Conservation (phyloP, 129 eudicot genomes). For the Helichrysum umbraculigerum region DNA sequence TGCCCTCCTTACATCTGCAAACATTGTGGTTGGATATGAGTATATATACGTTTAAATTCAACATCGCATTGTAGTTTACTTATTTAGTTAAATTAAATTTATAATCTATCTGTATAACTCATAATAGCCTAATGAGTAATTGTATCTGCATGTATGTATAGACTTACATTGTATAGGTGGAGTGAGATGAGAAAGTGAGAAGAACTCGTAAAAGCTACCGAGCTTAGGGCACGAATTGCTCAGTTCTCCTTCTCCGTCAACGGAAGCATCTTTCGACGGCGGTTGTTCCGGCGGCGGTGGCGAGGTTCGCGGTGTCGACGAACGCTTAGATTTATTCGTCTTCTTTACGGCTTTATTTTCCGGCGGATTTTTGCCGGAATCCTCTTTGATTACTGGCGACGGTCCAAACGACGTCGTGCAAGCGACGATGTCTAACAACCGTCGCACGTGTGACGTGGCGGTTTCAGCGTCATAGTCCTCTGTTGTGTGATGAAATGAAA, state of each 20-base stretch:
- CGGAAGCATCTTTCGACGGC: conserved; percentile 53
- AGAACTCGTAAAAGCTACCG: conserved; percentile 94
- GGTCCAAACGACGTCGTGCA: conserved; percentile 97
- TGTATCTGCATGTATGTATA: not conserved
- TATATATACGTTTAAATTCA: conserved; percentile 2
- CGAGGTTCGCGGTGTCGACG: conserved; percentile 20
- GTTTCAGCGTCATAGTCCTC: conserved; percentile 86
- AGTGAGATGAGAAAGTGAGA: conserved; percentile 92
- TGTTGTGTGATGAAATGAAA: conserved; percentile 29
- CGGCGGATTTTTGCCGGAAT: conserved; percentile 44
- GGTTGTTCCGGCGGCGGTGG: conserved; percentile 24
- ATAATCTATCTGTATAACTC: not conserved
- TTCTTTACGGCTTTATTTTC: conserved; percentile 62
- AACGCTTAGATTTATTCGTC: conserved; percentile 39
- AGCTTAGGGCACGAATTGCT: conserved; percentile 75
- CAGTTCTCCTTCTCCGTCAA: conserved; percentile 87
- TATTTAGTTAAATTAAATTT: too few species aligned
- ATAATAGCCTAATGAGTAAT: not conserved
- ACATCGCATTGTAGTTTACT: not conserved
- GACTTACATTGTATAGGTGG: conserved; percentile 88
- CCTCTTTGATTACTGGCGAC: conserved; percentile 73
- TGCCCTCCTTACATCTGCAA: conserved; percentile 73
- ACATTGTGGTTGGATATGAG: conserved; percentile 15
- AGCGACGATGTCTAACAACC: conserved; percentile 88
- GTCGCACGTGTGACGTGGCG: conserved; percentile 87